Conservation (phyloP, 495 filamentous ascomycete genomes). For the Ramalina intermedia region DNA sequence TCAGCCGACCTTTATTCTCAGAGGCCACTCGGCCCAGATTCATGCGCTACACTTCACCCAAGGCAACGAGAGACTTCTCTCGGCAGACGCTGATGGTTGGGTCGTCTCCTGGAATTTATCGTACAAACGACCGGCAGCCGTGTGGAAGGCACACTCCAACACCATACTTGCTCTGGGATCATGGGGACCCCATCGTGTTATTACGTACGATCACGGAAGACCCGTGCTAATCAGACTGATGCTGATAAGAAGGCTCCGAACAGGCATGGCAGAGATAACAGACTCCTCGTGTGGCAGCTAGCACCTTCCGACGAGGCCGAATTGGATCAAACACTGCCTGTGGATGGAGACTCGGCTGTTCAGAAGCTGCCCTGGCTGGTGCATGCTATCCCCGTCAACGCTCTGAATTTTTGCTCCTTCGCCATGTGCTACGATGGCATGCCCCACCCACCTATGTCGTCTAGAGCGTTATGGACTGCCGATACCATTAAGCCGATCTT, state of each 20-base stretch:
- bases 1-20: constrained; percentile 71
- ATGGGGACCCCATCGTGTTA: constrained; percentile 49
- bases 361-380: constrained; percentile 66
- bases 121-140: constrained; percentile 65
- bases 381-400: constrained; percentile 72
- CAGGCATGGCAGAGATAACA: constrained; percentile 85
- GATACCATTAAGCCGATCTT: constrained; percentile 26
- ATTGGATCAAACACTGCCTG: constrained; percentile 57
- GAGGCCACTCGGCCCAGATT: constrained; percentile 72
- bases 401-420: constrained; percentile 93
- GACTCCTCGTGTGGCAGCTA: constrained; percentile 73
- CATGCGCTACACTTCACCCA: constrained; percentile 64
- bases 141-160: constrained; percentile 77
- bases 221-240: not conserved
- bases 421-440: constrained; percentile 36
- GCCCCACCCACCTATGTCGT: constrained; percentile 1
- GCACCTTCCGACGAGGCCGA: constrained; percentile 41
- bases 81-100: constrained; percentile 85
- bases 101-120: constrained; percentile 73
- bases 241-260: not conserved
- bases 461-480: constrained; percentile 3
- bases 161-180: constrained; percentile 59
- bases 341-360: constrained; percentile 31
- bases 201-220: constrained; percentile 48
- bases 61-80: constrained; percentile 60